phyloP scores from a whole-genome alignment of 331 rosid genomes.

The Rosa hybrid region DNA sequence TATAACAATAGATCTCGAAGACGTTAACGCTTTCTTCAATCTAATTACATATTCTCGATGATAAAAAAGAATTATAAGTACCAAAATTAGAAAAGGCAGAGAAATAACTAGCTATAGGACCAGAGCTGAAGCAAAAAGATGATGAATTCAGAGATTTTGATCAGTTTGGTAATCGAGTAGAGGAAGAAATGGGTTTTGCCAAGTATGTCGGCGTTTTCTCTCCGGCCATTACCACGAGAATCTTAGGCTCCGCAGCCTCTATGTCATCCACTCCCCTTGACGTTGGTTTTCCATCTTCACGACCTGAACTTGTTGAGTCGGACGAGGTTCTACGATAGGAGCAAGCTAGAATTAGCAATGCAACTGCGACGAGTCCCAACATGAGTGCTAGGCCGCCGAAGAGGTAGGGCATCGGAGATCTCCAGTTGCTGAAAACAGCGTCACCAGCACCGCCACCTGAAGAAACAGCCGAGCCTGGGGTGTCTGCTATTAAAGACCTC shows the following conservation, averaged over 20 bases:
- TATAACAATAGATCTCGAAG: not conserved
- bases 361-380: conserved; percentile 46
- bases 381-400: conserved; percentile 57
- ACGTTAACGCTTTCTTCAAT: not conserved
- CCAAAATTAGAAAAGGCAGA: not conserved
- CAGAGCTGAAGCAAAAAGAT: not conserved
- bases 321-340: conserved; percentile 27
- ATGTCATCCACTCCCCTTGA: conserved; percentile 9
- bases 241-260: conserved; percentile 38
- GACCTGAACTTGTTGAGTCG: not conserved
- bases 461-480: conserved; percentile 18
- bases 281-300: conserved; percentile 28
- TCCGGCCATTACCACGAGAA: conserved; percentile 89
- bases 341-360: conserved; percentile 57
- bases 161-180: not conserved
- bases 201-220: conserved; percentile 61
- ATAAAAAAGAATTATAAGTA: not conserved
- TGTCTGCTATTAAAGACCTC: conserved; percentile 24
- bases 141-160: conserved; percentile 6
- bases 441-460: not conserved
- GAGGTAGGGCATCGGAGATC: conserved; percentile 63
- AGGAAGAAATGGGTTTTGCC: conserved; percentile 53
- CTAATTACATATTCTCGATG: conserved; percentile 7
- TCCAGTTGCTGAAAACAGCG: conserved; percentile 33
- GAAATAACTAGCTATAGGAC: not conserved